Evolutionary conservation across 345 rosid species (phyloP).

Genomic region (Eutrema heterophyllum): DNA sequence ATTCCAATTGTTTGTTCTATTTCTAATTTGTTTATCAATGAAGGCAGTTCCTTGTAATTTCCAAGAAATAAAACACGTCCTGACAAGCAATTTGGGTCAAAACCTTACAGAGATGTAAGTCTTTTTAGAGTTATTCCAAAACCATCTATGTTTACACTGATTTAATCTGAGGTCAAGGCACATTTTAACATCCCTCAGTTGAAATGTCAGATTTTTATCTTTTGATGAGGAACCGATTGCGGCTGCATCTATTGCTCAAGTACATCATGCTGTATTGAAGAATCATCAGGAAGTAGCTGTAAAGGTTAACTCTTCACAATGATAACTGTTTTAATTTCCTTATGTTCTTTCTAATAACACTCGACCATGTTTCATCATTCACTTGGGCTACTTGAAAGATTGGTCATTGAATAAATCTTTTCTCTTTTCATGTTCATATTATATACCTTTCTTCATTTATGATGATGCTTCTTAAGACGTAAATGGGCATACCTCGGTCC

Average conservation of each 20-base stretch:
- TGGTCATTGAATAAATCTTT: background rate
- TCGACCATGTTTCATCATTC: slow-evolving; percentile 6
- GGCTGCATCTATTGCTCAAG: slow-evolving; percentile 97
- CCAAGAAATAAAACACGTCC: slow-evolving; percentile 52
- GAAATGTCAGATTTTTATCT: slow-evolving; percentile 58
- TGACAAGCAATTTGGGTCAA: slow-evolving; percentile 50
- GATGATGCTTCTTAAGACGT: background rate
- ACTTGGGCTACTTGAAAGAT: background rate
- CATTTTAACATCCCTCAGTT: background rate
- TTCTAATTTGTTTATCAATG: slow-evolving; percentile 15
- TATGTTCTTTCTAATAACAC: background rate
- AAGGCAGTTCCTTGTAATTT: slow-evolving; percentile 79
- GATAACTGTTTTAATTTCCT: background rate
- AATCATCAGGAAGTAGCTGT: slow-evolving; percentile 69
- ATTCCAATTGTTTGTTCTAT: slow-evolving; percentile 2
- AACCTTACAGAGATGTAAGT: slow-evolving; percentile 60
- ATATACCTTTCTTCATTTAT: background rate
- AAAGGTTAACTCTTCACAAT: slow-evolving; percentile 46
- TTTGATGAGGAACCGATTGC: slow-evolving; percentile 85
- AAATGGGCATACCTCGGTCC: background rate
- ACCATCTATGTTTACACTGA: background rate
- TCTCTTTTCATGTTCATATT: background rate
- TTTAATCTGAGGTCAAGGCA: background rate
- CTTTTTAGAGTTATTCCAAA: background rate
- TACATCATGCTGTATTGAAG: slow-evolving; percentile 66